Conservation (phyloP, 305 asterid genomes). For the Solanum hybrid region DNA sequence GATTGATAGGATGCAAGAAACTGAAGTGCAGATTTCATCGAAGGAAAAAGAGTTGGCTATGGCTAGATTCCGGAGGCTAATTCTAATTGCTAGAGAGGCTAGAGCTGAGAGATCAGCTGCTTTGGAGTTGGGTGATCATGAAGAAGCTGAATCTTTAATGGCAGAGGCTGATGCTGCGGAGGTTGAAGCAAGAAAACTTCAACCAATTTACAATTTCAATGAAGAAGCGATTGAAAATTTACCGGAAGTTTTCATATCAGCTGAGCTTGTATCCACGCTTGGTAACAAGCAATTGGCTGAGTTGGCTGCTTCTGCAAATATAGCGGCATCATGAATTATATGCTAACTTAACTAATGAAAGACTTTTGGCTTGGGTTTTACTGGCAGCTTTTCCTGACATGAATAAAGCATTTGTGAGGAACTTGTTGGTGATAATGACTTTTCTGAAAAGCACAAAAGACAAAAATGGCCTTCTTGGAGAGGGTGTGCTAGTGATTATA, state of each 20-base stretch:
- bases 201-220: conserved; percentile 11
- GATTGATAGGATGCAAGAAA: conserved; percentile 21
- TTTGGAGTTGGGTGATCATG: conserved; percentile 32
- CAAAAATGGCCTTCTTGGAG: neutral
- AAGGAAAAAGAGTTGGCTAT: conserved; percentile 30
- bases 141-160: conserved; percentile 32
- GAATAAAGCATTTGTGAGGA: neutral
- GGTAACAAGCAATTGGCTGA: conserved; percentile 26
- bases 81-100: conserved; percentile 24
- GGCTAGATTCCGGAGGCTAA: conserved; percentile 30
- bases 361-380: neutral
- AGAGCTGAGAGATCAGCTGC: conserved; percentile 38
- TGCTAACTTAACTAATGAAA: neutral
- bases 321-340: neutral
- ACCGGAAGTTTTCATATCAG: conserved; percentile 22
- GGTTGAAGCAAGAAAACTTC: conserved; percentile 33
- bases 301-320: conserved; percentile 19
- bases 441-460: neutral
- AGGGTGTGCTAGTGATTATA: neutral
- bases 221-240: conserved; percentile 21
- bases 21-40: conserved; percentile 22
- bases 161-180: conserved; percentile 33
- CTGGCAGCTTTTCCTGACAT: neutral
- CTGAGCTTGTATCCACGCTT: conserved; percentile 32
- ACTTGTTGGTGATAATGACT: neutral